Evolutionary conservation across 225 moss, liverwort and hornwort genomes (phyloP).

Genomic region (Bryoerythrophyllum caledonicum): DNA sequence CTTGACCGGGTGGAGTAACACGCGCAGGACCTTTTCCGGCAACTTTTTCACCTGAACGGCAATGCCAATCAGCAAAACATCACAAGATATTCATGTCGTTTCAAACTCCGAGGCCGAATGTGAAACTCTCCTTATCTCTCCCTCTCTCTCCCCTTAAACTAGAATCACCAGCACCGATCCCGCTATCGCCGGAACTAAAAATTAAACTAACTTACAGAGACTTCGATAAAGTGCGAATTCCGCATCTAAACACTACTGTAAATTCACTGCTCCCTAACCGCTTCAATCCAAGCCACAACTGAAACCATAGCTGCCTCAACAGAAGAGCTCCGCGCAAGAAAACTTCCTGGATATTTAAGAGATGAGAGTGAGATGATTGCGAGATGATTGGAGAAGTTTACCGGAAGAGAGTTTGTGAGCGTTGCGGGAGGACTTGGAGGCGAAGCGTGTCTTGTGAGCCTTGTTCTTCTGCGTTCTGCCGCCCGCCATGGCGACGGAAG

Average conservation of each 20-base stretch:
- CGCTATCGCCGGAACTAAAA: background rate
- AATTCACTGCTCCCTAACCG: background rate
- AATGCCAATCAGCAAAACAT: slow-evolving; percentile 15
- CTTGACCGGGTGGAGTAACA: slow-evolving; percentile 55
- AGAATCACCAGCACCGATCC: background rate
- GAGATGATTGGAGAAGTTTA: too few species aligned
- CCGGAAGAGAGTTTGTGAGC: slow-evolving; percentile 66
- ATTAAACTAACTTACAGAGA: background rate
- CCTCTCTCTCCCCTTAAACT: background rate
- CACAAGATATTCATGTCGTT: background rate
- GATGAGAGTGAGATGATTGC: background rate
- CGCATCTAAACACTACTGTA: background rate
- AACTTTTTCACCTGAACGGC: slow-evolving; percentile 46
- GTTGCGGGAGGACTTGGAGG: slow-evolving; percentile 92
- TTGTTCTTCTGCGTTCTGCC: slow-evolving; percentile 92
- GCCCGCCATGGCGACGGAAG: slow-evolving; percentile 56
- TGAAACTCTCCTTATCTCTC: background rate
- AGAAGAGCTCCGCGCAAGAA: background rate
- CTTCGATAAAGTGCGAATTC: background rate
- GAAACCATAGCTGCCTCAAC: background rate
- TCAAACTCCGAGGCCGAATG: background rate
- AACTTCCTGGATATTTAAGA: background rate
- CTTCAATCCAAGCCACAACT: background rate
- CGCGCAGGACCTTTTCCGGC: slow-evolving; percentile 57
- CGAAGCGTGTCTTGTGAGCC: slow-evolving; percentile 88